Evolutionary conservation across 768 basidiomycete species (phyloP), one percentile per base, ranked within the genome.

Genomic region (Suillus discolor): DNA sequence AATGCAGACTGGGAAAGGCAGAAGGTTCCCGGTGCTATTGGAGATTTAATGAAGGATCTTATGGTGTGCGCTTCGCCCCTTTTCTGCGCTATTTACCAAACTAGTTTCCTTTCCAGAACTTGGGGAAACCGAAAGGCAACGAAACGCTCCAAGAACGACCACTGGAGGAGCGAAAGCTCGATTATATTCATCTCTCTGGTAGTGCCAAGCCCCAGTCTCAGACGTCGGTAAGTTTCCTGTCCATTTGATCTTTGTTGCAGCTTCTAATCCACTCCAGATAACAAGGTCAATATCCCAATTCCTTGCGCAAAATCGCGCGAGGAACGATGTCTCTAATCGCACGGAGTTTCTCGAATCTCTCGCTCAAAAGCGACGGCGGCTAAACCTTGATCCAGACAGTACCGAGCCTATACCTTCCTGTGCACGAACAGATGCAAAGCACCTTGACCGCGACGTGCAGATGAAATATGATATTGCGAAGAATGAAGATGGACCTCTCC

Each of bases 391-490:
- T 25, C 74, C 75, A 16, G 77, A 73, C 28, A 68, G 75, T 8
- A 70, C 81, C 3, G 77, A 74, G 13, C 64, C 71, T 11, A 70
- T 74, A 25, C 74, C 82, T 18, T 90, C 91, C 4, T 94, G 92
- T 69, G 92, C 92, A 15, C 86, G 92, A 11, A 84, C 86, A 4
- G 90, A 93, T 65, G 89, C 91, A 42, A 91, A 87, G 71, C 78
- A 83, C 0, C 77, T 92, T 39, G 86, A 94, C 73, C 80, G 93
- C 45, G 90, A 92, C 64, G 78, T 86, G 1, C 93, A 94, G 71
- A 92, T 94, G 82, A 91, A 91, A 73, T 94, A 93, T 68, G 93
- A 94, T 73, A 90, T 94, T 67, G 89, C 89, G n/a, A 92, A 88
- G 76, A 93, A 94, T 67, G 89, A 87, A 62, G 90, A 91, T 44